phyloP scores from a whole-genome alignment of 2,329 filamentous ascomycete species.

The Colletotrichum navitas region DNA sequence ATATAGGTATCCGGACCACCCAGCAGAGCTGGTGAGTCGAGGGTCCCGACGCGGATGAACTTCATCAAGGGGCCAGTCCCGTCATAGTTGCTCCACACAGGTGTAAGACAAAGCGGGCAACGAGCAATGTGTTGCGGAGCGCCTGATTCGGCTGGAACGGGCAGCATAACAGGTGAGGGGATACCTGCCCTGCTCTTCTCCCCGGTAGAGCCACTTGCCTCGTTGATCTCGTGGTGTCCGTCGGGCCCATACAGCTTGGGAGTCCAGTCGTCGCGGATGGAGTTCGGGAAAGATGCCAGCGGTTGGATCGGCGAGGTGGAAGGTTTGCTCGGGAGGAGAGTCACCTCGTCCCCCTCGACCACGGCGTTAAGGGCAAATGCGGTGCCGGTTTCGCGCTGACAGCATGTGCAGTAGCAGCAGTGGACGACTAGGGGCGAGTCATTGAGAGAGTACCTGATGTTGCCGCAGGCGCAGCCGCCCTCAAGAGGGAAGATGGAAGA shows the following conservation, averaged over 20 bases:
- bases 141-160: conserved; percentile 56
- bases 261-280: conserved; percentile 28
- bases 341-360: conserved; percentile 55
- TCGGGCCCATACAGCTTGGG: conserved; percentile 17
- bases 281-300: conserved; percentile 19
- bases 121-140: conserved; percentile 55
- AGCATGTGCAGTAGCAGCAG: conserved; percentile 62
- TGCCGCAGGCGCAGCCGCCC: conserved; percentile 75
- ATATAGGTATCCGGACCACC: conserved; percentile 61
- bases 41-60: conserved; percentile 59
- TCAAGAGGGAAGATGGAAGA: conserved; percentile 46
- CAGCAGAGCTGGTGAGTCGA: conserved; percentile 54
- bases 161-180: conserved; percentile 44
- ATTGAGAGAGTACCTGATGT: conserved; percentile 75
- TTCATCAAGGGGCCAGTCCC: conserved; percentile 48
- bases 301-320: conserved; percentile 38
- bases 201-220: background rate
- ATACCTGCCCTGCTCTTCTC: background rate
- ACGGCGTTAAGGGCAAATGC: conserved; percentile 56
- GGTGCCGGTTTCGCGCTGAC: conserved; percentile 60
- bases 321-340: conserved; percentile 47
- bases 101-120: conserved; percentile 57
- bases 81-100: conserved; percentile 58
- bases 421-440: conserved; percentile 63
- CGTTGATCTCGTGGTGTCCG: background rate